Base-by-base conservation (phyloP, 2,329 filamentous ascomycete genomes). In the Hysterium pulicare region DNA sequence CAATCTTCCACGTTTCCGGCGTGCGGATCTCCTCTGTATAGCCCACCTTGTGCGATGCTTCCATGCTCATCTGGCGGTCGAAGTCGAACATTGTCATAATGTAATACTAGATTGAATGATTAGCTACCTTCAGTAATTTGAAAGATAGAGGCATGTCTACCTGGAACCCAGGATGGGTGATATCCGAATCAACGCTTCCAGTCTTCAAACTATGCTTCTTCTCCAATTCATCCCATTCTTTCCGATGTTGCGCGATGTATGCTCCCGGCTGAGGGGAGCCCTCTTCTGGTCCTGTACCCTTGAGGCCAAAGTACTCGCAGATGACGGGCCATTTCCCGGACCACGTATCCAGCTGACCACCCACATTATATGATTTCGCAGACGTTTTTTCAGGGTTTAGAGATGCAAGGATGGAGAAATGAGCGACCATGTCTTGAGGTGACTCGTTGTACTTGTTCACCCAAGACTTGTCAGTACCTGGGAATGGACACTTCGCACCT, bases 1-100 rank as follows among this genome's bases (percentile, higher is more conserved):
- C 63, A 33, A 68, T 61, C 34, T 70, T 47, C 72, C 72, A 75
- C 3, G 67, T 68, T 17, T 64, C 55, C 8, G 62, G 51, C 0
- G 67, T 71, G 17, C 65, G 51, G 21, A 53, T 61, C 36, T 71
- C 59, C 24, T 65, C 68, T 3, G 48, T 53, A 38, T 74, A 77
- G 7, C 58, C 55, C 3, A 64, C 54, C 6, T 53, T 55, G 16
- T 66, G 61, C 10, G 74, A 53, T 22, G 61, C 68, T 19, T 66
- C 58, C 36, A 72, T 52, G 41, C 70, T 72, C 49, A 76, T 54
- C 38, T 75, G 70, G 19, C 73, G 62, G 46, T 77, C 72, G 46
- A 76, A 75, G 5, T 66, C 69, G 38, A 76, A 55, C 71, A 60
- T 54, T 0, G 54, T 61, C 59, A 62, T 62, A 42, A 62, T 62